phyloP scores from a whole-genome alignment of 352 stramenopile species.

The Blastocystis hominis region DNA sequence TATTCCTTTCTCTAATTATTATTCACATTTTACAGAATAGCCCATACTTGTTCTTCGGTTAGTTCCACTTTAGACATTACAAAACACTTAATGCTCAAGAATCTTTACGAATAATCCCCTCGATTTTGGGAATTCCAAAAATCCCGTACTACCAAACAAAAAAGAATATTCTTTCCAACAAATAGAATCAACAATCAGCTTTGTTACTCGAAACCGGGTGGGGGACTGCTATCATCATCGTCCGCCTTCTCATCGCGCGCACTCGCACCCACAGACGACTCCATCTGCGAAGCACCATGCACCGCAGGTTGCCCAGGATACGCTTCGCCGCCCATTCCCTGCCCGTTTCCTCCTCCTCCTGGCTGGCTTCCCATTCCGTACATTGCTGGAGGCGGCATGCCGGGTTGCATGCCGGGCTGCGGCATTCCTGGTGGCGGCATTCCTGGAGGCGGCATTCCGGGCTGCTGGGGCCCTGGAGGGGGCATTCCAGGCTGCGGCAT shows the following conservation, averaged over 20 bases:
- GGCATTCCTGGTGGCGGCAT: not conserved
- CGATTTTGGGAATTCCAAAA: no score
- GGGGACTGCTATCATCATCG: constrained; percentile 6
- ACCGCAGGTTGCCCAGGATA: not conserved
- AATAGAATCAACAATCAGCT: not conserved
- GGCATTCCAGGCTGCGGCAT: not conserved
- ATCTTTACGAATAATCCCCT: no score
- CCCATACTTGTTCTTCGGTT: constrained; percentile 31
- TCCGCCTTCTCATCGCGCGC: not conserved
- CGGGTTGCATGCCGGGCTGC: not conserved
- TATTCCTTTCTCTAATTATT: constrained; percentile 60
- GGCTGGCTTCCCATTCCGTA: not conserved
- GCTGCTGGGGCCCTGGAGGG: not conserved
- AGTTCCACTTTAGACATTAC: constrained; percentile 44
- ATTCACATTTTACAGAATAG: not conserved
- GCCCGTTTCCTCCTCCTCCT: not conserved
- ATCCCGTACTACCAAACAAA: not conserved
- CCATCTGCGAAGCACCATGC: not conserved
- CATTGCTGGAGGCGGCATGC: not conserved
- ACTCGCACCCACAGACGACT: not conserved
- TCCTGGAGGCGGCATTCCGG: not conserved
- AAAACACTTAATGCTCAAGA: no score
- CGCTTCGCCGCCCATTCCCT: not conserved
- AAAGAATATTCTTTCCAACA: not conserved
- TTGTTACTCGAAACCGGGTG: constrained; percentile 24